These are phyloP conservation scores for Salvia miltiorrhiza DNA, from an alignment of 257 asterid genomes.

Conservation along the genomic window DNA sequence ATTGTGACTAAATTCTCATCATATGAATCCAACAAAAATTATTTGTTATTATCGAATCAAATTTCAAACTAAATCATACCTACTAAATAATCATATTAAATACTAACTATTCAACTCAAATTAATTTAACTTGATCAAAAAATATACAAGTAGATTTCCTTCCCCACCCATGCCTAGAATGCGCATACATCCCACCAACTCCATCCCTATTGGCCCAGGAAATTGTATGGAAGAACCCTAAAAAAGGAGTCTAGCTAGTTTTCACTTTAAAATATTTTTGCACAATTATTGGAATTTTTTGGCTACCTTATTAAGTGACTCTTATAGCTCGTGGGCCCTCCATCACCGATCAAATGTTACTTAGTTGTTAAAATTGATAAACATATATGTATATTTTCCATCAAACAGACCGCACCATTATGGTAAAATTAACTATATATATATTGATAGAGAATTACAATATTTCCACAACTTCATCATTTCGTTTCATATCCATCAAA, in stretches of 20 bases:
- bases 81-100: background rate
- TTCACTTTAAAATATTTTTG: slow-evolving; percentile 16
- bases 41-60: background rate
- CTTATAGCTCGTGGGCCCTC: background rate
- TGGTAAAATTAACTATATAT: too few relatives aligned
- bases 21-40: background rate
- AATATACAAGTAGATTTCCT: background rate
- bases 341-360: background rate
- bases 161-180: background rate
- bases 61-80: background rate
- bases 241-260: slow-evolving; percentile 1
- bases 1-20: background rate
- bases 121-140: background rate
- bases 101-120: background rate
- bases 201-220: background rate
- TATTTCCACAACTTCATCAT: too few relatives aligned
- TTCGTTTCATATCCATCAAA: too few relatives aligned
- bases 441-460: too few relatives aligned
- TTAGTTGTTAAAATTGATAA: background rate
- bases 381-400: too few relatives aligned
- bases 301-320: background rate
- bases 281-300: slow-evolving; percentile 25
- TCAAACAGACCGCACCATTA: too few relatives aligned
- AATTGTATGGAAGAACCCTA: slow-evolving; percentile 22
- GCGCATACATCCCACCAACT: slow-evolving; percentile 10